These are phyloP conservation scores for Radiomyces spectabilis DNA, from an alignment of 192 early-diverging fungal genomes.

Conservation along the genomic window DNA sequence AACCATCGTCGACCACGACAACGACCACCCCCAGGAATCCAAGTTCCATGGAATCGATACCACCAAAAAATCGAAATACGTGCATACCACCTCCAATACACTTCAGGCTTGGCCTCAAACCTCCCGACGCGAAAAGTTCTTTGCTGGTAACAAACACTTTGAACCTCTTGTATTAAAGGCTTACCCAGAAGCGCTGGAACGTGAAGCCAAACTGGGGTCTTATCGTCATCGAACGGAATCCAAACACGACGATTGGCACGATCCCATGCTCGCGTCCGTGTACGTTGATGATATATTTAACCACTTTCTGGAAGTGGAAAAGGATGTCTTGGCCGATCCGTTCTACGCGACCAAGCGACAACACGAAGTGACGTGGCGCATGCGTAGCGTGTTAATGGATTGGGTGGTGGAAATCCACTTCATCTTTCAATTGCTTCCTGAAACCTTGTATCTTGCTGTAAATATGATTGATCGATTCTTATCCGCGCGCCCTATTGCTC, in stretches of 20 bases:
- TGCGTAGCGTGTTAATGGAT: slow-evolving; percentile 89
- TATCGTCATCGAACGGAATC: background rate
- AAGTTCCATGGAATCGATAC: no score
- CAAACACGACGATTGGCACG: slow-evolving; percentile 50
- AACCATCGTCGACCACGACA: no score
- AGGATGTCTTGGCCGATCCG: slow-evolving; percentile 69
- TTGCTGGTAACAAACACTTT: no score
- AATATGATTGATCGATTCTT: slow-evolving; percentile 97
- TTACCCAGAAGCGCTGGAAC: slow-evolving; percentile 2
- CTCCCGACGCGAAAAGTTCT: no score
- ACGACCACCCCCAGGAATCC: no score
- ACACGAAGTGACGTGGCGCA: slow-evolving; percentile 82
- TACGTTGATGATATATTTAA: slow-evolving; percentile 92
- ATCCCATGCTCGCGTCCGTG: slow-evolving; percentile 91
- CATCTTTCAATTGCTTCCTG: slow-evolving; percentile 86
- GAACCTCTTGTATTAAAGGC: no score
- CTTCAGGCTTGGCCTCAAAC: no score
- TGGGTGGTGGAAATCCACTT: slow-evolving; percentile 93
- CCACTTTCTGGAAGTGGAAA: slow-evolving; percentile 23
- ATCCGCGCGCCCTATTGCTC: slow-evolving; percentile 71
- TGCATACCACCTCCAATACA: no score
- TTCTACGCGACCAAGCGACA: slow-evolving; percentile 74
- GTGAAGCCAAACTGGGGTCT: background rate
- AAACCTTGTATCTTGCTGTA: slow-evolving; percentile 88
- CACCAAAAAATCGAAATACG: no score